Evolutionary conservation across 163 green algal species (phyloP).

Genomic region (Scenedesmus sp.): DNA sequence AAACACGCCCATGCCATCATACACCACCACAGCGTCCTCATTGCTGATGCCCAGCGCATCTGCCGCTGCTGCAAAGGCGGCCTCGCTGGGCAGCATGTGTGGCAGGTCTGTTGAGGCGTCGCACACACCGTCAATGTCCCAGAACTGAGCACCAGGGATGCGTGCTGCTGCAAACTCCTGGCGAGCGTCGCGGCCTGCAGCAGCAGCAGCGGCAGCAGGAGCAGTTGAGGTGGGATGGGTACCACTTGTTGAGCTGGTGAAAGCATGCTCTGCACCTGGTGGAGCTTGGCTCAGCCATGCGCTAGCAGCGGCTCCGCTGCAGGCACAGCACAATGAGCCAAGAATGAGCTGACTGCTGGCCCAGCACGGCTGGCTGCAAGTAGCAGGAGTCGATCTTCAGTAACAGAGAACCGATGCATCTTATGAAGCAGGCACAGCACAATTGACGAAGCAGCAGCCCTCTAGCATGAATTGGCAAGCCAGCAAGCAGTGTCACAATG

Average conservation of each 20-base stretch:
- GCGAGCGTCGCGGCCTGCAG: constrained; percentile 65
- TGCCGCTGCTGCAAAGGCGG: constrained; percentile 86
- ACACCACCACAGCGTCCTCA: constrained; percentile 88
- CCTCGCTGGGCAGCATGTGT: constrained; percentile 94
- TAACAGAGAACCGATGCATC: too few relatives aligned
- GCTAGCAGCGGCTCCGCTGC: too few relatives aligned
- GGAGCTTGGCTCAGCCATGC: too few relatives aligned
- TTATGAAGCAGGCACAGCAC: too few relatives aligned
- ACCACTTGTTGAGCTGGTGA: neutral
- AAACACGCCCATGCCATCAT: constrained; percentile 92
- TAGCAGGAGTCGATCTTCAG: too few relatives aligned
- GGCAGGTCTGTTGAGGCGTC: constrained; percentile 72
- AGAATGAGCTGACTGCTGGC: too few relatives aligned
- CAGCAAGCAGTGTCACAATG: too few relatives aligned
- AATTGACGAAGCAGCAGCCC: too few relatives aligned
- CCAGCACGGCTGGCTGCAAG: too few relatives aligned
- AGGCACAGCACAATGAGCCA: too few relatives aligned
- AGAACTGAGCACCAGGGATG: constrained; percentile 89
- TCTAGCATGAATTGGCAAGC: too few relatives aligned
- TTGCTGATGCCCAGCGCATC: constrained; percentile 87
- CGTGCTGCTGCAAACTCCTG: constrained; percentile 79
- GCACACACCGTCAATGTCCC: constrained; percentile 88
- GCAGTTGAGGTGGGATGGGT: neutral
- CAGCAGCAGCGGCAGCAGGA: constrained; percentile 32
- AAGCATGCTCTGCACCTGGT: too few relatives aligned